Evolutionary conservation across 305 asterid species (phyloP).

Genomic region (Fraxinus floribunda): DNA sequence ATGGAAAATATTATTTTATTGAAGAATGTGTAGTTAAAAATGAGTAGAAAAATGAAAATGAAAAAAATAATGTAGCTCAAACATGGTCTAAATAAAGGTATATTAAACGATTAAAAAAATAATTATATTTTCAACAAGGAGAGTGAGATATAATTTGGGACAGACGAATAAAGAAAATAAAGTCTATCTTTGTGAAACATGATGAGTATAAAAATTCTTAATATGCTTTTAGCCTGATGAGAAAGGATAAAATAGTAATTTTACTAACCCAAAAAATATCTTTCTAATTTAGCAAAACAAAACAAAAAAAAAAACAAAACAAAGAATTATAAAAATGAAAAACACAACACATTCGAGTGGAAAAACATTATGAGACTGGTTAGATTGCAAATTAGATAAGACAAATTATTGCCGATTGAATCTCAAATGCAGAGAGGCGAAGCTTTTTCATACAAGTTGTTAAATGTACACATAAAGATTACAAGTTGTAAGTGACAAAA

Average conservation of each 20-base stretch:
- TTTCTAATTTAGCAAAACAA: not conserved
- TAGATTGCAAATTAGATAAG: not conserved
- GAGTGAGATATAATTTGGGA: too few species aligned
- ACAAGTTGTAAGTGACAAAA: not conserved
- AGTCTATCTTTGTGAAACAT: too few species aligned
- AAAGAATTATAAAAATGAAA: not conserved
- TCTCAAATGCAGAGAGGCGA: not conserved
- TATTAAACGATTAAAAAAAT: too few species aligned
- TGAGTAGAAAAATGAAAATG: too few species aligned
- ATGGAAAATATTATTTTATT: too few species aligned
- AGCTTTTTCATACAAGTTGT: not conserved
- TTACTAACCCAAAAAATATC: not conserved
- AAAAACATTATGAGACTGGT: not conserved
- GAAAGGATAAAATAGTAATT: not conserved
- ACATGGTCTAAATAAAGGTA: too few species aligned
- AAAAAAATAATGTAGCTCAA: too few species aligned
- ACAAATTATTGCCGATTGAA: not conserved
- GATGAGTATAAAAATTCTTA: too few species aligned
- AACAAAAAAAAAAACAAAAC: not conserved
- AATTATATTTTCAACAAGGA: too few species aligned
- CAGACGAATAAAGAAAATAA: too few species aligned
- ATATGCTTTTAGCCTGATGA: not conserved
- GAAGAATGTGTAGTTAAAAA: too few species aligned
- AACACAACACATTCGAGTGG: not conserved
- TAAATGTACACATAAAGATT: not conserved